phyloP scores from a whole-genome alignment of 2,329 filamentous ascomycete species.

The Pseudocercospora eumusae region DNA sequence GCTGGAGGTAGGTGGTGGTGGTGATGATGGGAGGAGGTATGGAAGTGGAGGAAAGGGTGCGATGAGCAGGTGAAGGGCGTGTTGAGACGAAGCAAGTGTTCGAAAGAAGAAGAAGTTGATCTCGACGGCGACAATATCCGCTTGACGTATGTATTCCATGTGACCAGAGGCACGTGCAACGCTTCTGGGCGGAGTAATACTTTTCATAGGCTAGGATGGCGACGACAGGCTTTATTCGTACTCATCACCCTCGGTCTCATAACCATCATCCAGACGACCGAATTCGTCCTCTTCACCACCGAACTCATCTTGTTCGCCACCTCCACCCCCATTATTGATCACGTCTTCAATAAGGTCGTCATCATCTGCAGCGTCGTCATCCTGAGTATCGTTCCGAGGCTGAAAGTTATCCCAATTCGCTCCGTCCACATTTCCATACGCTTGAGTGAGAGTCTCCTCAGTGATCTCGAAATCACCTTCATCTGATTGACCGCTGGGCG shows the following conservation, averaged over 20 bases:
- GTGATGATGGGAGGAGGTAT: not conserved
- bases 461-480: constrained; percentile 8
- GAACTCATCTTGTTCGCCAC: not conserved
- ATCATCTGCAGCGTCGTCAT: not conserved
- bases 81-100: not conserved
- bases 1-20: too few species aligned
- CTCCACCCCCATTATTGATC: not conserved
- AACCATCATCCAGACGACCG: not conserved
- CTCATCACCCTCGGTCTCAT: not conserved
- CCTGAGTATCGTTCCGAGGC: not conserved
- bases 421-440: not conserved
- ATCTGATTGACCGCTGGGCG: constrained; percentile 4
- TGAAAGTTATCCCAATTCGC: not conserved
- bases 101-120: not conserved
- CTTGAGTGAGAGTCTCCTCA: not conserved
- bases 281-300: not conserved
- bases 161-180: not conserved
- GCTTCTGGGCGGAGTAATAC: not conserved
- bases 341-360: not conserved
- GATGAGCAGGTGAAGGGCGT: not conserved
- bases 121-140: not conserved
- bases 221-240: not conserved
- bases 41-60: not conserved
- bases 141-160: not conserved
- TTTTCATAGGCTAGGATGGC: not conserved